These are phyloP conservation scores for Truncatella angustata DNA, from an alignment of 2,329 filamentous ascomycete genomes.

Conservation along the genomic window DNA sequence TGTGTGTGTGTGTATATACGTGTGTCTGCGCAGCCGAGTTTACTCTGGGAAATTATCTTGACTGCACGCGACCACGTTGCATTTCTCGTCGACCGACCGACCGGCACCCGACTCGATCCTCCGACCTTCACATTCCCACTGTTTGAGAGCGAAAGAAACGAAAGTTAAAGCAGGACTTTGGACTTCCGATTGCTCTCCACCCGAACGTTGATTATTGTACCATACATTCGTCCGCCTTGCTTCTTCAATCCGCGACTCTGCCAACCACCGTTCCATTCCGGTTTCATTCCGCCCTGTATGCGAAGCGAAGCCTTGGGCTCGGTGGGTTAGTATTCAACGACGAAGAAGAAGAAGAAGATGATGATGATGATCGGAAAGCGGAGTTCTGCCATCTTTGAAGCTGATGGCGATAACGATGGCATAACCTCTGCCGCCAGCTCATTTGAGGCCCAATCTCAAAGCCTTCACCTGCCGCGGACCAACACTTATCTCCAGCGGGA, in stretches of 20 bases:
- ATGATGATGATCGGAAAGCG: conserved; percentile 22
- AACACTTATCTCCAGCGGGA: conserved; percentile 26
- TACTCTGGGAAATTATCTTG: no score
- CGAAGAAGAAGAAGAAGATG: conserved; percentile 6
- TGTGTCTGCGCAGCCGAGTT: no score
- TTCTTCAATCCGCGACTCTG: no score
- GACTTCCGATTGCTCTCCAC: background rate
- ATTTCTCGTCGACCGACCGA: no score
- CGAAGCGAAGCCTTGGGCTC: conserved; percentile 6
- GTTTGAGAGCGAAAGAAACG: no score
- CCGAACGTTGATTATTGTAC: no score
- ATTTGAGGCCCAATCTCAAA: conserved; percentile 24
- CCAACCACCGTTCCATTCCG: no score
- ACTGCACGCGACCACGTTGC: background rate
- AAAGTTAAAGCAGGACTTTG: no score
- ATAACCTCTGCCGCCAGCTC: conserved; percentile 16
- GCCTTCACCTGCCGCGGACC: conserved; percentile 21
- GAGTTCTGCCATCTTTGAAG: conserved; percentile 20
- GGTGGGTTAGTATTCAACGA: conserved; percentile 13
- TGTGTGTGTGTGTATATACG: no score
- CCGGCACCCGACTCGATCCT: no score
- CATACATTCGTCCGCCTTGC: no score
- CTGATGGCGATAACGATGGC: conserved; percentile 18
- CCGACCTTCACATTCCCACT: no score
- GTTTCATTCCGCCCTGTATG: conserved; percentile 9